Conservation (phyloP, 257 asterid genomes). For the Petunia secreta region DNA sequence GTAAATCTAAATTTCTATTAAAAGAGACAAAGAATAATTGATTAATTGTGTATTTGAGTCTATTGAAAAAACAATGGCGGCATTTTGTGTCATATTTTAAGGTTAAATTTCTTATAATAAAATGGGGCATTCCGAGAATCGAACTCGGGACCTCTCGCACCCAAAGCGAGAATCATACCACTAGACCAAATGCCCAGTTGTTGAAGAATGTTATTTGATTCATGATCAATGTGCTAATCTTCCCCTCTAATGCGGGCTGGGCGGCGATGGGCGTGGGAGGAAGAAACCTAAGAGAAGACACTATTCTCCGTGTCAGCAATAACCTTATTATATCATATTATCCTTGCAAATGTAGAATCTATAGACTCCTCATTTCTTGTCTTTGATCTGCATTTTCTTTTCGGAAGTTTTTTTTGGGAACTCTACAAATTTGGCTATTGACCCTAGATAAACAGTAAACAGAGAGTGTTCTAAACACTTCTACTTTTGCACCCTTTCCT, state of each 20-base stretch:
- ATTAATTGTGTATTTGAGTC: no score
- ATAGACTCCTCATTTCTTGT: not conserved
- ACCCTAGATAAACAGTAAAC: not conserved
- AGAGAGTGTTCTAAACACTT: not conserved
- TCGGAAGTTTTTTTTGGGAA: not conserved
- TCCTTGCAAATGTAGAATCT: not conserved
- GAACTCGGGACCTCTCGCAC: constrained; percentile 84
- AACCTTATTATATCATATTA: not conserved
- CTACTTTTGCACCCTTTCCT: not conserved
- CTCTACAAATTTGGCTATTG: not conserved
- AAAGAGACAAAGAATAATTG: no score
- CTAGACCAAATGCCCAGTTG: constrained; percentile 56
- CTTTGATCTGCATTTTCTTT: not conserved
- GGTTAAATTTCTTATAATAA: not conserved
- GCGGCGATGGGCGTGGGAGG: no score
- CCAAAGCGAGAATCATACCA: constrained; percentile 88
- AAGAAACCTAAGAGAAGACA: no score
- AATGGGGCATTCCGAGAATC: constrained; percentile 66
- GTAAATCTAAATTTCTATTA: not conserved
- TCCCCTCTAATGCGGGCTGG: no score
- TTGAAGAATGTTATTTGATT: no score
- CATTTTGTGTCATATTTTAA: not conserved
- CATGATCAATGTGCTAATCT: not conserved
- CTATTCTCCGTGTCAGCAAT: not conserved
- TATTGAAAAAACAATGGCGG: not conserved